These are phyloP conservation scores for Handroanthus guayacan DNA, from an alignment of 257 asterid genomes.

Conservation along the genomic window DNA sequence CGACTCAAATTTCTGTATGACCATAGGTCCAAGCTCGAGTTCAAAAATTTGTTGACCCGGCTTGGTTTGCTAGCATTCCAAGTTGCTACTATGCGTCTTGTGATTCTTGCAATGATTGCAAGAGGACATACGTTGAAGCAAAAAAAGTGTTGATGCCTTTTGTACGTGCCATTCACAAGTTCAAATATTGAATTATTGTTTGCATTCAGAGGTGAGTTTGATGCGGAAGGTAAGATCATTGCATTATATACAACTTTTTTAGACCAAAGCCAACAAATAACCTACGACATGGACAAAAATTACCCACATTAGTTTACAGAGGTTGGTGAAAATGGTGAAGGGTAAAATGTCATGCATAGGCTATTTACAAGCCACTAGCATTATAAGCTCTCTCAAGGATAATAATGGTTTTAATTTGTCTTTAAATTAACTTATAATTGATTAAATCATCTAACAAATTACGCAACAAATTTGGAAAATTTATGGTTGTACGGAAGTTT, in stretches of 20 bases:
- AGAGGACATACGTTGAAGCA: constrained; percentile 23
- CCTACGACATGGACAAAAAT: background rate
- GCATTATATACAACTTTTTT: background rate
- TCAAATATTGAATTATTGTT: constrained; percentile 8
- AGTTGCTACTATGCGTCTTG: background rate
- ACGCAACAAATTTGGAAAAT: too few relatives aligned
- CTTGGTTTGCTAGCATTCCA: too few relatives aligned
- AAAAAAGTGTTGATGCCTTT: background rate
- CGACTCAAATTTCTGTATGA: too few relatives aligned
- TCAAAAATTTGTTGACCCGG: too few relatives aligned
- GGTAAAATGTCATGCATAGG: background rate
- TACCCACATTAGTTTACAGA: background rate
- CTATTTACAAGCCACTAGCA: too few relatives aligned
- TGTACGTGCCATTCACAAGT: constrained; percentile 9
- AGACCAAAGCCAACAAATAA: background rate
- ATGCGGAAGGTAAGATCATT: constrained; percentile 3
- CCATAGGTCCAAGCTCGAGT: too few relatives aligned
- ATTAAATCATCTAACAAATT: too few relatives aligned
- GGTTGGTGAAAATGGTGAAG: background rate
- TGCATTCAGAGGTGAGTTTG: background rate
- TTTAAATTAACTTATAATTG: too few relatives aligned
- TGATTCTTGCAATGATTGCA: constrained; percentile 16
- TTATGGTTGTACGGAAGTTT: too few relatives aligned
- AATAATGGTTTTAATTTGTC: too few relatives aligned
- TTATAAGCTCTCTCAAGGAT: too few relatives aligned